Evolutionary conservation across 352 stramenopile genomes (phyloP).

Genomic region (Globisporangium viniferum): DNA sequence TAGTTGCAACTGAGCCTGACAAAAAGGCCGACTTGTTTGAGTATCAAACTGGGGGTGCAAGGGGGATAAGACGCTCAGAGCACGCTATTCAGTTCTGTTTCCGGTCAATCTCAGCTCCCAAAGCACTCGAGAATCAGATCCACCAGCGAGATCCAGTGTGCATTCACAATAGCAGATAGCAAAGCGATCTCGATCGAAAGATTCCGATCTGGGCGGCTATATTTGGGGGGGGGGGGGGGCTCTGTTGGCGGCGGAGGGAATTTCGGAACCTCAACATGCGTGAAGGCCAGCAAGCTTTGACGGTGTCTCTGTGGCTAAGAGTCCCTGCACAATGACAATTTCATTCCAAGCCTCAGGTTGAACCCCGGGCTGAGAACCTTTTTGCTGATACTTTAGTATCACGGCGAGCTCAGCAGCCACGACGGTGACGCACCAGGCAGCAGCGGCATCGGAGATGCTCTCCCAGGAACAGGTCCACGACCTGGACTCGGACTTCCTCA

Average conservation of each 20-base stretch:
- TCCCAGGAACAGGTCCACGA: conserved; percentile 21
- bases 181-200: neutral
- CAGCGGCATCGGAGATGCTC: conserved; percentile 19
- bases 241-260: neutral
- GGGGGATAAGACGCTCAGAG: conserved; percentile 1
- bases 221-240: neutral
- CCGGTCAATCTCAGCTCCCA: neutral
- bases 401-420: neutral
- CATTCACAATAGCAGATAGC: neutral
- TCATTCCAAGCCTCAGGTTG: conserved; percentile 3
- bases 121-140: neutral
- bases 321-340: conserved; percentile 13
- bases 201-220: conserved; percentile 1
- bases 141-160: neutral
- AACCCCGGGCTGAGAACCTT: neutral
- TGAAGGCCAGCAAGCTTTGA: neutral
- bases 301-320: neutral
- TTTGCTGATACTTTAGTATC: neutral
- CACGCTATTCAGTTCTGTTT: neutral
- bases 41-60: neutral
- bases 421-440: conserved; percentile 7
- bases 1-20: neutral
- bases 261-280: neutral
- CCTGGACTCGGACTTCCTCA: conserved; percentile 30
- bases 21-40: neutral